A percentile compares a stretch with the other conserved stretches of the same genome.
Evolutionary conservation across 805 yeast genomes (phyloP).

Genomic region (Ogataea trehaloabstinens): DNA sequence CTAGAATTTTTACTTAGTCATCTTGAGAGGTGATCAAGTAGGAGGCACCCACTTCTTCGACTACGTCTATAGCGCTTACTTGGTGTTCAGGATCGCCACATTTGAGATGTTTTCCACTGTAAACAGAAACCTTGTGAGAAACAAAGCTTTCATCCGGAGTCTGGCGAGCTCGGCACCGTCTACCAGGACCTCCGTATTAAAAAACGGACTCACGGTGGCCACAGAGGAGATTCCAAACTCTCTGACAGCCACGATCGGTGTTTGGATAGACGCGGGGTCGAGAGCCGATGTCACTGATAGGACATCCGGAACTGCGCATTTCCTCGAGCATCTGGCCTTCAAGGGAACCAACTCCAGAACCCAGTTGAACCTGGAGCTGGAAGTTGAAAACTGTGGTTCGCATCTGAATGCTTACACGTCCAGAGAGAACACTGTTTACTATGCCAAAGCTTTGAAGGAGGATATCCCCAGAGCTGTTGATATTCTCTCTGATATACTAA

Average conservation of each 20-base stretch:
- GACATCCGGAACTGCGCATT: conserved; percentile 95
- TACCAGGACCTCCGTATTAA: conserved; percentile 67
- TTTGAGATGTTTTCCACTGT: background rate
- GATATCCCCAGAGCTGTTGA: conserved; percentile 87
- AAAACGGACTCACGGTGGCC: conserved; percentile 95
- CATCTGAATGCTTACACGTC: conserved; percentile 98
- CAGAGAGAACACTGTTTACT: conserved; percentile 95
- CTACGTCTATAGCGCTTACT: too few species aligned
- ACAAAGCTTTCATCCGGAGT: conserved; percentile 3
- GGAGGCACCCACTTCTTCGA: too few species aligned
- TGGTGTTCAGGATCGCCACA: too few species aligned
- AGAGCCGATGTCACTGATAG: conserved; percentile 83
- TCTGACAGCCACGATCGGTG: conserved; percentile 94
- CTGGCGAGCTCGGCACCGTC: conserved; percentile 34
- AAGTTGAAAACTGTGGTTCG: conserved; percentile 94
- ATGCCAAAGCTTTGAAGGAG: conserved; percentile 78
- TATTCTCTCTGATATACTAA: conserved; percentile 84
- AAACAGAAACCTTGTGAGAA: background rate
- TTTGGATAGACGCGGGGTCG: conserved; percentile 98
- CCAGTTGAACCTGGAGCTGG: conserved; percentile 82
- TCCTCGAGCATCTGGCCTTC: conserved; percentile 93
- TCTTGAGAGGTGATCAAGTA: too few species aligned
- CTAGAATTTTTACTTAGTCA: too few species aligned
- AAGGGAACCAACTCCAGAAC: conserved; percentile 85
- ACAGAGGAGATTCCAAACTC: conserved; percentile 84